Conservation (phyloP, 2,329 filamentous ascomycete species). For the Sclerotinia borealis region DNA sequence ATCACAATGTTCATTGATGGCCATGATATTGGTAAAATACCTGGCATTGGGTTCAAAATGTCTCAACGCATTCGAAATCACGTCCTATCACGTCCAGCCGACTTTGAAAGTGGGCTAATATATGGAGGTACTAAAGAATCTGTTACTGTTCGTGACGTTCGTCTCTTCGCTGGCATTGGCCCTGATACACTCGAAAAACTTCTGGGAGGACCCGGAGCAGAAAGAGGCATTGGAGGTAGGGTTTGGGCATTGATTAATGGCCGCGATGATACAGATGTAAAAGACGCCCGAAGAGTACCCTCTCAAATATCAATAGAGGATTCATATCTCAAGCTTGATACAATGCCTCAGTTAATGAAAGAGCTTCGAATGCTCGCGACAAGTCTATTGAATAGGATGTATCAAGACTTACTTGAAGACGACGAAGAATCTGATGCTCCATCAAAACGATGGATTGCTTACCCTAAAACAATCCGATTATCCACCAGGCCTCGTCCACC, state of each 20-base stretch:
- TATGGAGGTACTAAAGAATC: constrained; percentile 46
- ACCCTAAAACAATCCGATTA: constrained; percentile 74
- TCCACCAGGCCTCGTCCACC: constrained; percentile 62
- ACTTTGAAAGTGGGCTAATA: constrained; percentile 39
- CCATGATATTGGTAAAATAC: constrained; percentile 73
- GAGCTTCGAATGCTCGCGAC: constrained; percentile 63
- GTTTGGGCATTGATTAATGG: constrained; percentile 79
- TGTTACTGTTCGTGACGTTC: constrained; percentile 61
- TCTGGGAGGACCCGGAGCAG: constrained; percentile 62
- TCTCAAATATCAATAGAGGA: constrained; percentile 93
- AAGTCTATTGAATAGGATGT: constrained; percentile 73
- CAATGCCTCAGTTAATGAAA: constrained; percentile 54
- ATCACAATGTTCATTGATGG: constrained; percentile 65
- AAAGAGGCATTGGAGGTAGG: constrained; percentile 63
- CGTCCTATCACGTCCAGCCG: constrained; percentile 42
- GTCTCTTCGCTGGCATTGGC: constrained; percentile 56
- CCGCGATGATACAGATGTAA: constrained; percentile 68
- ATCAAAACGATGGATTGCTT: constrained; percentile 60
- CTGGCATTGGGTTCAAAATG: constrained; percentile 80
- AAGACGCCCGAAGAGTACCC: constrained; percentile 64
- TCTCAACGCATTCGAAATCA: constrained; percentile 60
- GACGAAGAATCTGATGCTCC: constrained; percentile 18
- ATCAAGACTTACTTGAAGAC: constrained; percentile 60
- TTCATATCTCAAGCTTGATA: constrained; percentile 70
- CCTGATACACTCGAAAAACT: constrained; percentile 60